Base-by-base conservation (phyloP, 371 early-diverging fungal genomes). In the Umbelopsis sp. region DNA sequence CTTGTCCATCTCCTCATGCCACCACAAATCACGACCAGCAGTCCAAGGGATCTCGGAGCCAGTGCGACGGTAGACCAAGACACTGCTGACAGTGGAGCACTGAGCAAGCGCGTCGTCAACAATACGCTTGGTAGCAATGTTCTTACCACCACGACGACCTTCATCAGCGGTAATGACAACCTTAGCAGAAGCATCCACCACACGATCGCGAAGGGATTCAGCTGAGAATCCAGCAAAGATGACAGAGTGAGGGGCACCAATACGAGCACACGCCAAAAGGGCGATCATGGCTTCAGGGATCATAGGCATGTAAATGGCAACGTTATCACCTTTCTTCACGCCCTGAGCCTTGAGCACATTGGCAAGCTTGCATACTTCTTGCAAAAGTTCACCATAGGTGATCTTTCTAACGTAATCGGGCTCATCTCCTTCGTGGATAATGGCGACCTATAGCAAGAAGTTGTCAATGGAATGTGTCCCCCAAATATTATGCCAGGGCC, bases 291-390 rank as follows among this genome's bases (percentile, higher is more conserved):
- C 93, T 75, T 98, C 94, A 12, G 98, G 97, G 46, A 96, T 90
- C 97, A 97, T 99, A 67, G 99, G 96, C 96, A 99, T 94, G 77
- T 99, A 99, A 66, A 99, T 92, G 32, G 96, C 89, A 3, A 99
- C 99, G 12, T 90, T 92, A 75, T 97, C 96, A 41, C 97, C 97
- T 81, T 96, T 95, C 68, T 88, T 85, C 65, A 97, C 85, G 12
- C 97, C 97, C 50, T 89, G 82, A 48, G 82, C 82, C 66, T 83
- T 84, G 29, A 98, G 82, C 5, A 91, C 89, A 70, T 95, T 94
- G 63, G 96, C 92, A 63, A 97, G 82, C 41, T 87, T 86, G 74
- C 90, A 89, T 20, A 98, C 96, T 66, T 93, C 83, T 44, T 87
- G 85, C 63, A 95, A 84, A 16, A 97, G 85, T 67, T 95, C 87